Percentiles rank a stretch among this genome's conserved stretches.
Evolutionary conservation across 345 rosid genomes (phyloP).

Genomic region (Jatropha curcas): DNA sequence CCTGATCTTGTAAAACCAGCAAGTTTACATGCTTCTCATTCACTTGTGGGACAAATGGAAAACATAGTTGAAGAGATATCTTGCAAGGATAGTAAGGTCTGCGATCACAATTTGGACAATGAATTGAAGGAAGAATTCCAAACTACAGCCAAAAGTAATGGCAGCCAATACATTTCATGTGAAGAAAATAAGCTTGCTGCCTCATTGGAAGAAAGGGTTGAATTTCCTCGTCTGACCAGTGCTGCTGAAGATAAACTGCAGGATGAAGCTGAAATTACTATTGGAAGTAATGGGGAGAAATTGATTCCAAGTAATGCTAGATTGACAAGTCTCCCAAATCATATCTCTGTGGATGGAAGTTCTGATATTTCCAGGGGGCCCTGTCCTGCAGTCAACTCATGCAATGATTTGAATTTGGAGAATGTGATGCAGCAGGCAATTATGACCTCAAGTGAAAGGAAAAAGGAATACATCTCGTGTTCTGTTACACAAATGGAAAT

Average conservation of each 20-base stretch:
- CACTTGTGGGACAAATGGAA: constrained; percentile 21
- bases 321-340: background rate
- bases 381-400: constrained; percentile 23
- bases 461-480: constrained; percentile 31
- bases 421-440: constrained; percentile 20
- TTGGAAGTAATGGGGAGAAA: constrained; percentile 9
- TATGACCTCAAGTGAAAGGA: constrained; percentile 2
- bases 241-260: constrained; percentile 16
- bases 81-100: constrained; percentile 25
- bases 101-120: constrained; percentile 21
- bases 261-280: constrained; percentile 9
- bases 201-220: constrained; percentile 6
- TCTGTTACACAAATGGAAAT: constrained; percentile 24
- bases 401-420: constrained; percentile 23
- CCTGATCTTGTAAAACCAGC: constrained; percentile 14
- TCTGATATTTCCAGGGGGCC: constrained; percentile 27
- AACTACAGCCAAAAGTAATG: constrained; percentile 17
- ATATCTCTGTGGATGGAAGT: constrained; percentile 17
- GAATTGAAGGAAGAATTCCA: constrained; percentile 34
- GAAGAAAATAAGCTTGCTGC: constrained; percentile 11
- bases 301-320: background rate
- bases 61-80: constrained; percentile 15
- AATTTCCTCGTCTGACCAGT: constrained; percentile 2
- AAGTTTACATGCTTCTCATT: constrained; percentile 9
- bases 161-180: constrained; percentile 9